Conservation (phyloP, 116 monocot genomes). For the Dioscorea cayenensis region DNA sequence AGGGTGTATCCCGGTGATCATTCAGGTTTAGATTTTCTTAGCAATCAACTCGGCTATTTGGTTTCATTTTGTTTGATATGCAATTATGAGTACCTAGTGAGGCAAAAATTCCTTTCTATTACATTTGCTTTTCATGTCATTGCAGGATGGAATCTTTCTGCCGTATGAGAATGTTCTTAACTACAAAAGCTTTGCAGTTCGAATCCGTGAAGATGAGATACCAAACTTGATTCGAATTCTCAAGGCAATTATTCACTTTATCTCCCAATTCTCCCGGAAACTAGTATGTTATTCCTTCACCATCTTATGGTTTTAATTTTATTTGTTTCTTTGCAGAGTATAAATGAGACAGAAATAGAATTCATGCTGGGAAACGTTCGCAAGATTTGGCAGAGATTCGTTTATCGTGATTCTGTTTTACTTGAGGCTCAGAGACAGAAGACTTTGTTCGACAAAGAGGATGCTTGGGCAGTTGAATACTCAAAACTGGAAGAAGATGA, state of each 20-base stretch:
- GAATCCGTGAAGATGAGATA: constrained; percentile 79
- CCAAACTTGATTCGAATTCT: constrained; percentile 67
- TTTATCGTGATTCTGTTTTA: constrained; percentile 75
- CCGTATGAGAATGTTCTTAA: constrained; percentile 87
- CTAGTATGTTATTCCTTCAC: too few species aligned
- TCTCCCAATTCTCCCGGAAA: too few species aligned
- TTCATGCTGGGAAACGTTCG: constrained; percentile 77
- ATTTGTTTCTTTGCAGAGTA: constrained; percentile 27
- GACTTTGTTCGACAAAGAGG: constrained; percentile 45
- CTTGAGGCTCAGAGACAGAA: constrained; percentile 87
- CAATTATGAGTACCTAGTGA: too few species aligned
- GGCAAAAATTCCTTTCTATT: too few species aligned
- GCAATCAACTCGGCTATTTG: not conserved
- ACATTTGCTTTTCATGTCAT: not conserved
- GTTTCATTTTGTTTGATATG: too few species aligned
- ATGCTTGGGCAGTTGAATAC: constrained; percentile 66
- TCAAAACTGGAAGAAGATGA: constrained; percentile 80
- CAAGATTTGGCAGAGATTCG: constrained; percentile 74
- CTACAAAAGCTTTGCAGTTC: constrained; percentile 73
- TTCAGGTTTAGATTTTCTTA: constrained; percentile 46
- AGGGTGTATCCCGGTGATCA: constrained; percentile 93
- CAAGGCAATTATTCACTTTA: constrained; percentile 20
- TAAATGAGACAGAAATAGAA: constrained; percentile 68
- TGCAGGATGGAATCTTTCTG: constrained; percentile 82
- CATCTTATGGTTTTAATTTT: too few species aligned